Evolutionary conservation across 192 early-diverging fungal species (phyloP).

Genomic region (Coemansia sp.): DNA sequence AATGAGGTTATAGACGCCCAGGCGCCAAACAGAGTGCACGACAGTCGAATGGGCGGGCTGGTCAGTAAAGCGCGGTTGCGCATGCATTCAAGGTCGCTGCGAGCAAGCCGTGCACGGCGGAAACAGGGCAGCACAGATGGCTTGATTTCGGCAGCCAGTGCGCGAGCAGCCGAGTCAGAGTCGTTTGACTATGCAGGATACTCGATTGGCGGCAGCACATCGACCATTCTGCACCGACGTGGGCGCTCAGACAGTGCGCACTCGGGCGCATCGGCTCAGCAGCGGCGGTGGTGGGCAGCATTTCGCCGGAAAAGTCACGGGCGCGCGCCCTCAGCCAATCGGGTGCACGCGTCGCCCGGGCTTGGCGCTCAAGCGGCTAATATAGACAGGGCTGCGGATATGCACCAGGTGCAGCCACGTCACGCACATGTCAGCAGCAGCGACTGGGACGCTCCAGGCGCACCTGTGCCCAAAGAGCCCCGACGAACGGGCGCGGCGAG

Average conservation of each 20-base stretch:
- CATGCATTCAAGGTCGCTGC: neutral
- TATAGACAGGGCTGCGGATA: neutral
- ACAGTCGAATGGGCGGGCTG: slow-evolving; percentile 10
- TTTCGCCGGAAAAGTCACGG: slow-evolving; percentile 5
- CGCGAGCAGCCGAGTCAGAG: slow-evolving; percentile 10
- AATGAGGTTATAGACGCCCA: neutral
- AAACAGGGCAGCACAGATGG: slow-evolving; percentile 10
- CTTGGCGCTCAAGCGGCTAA: neutral
- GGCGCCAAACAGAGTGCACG: slow-evolving; percentile 5
- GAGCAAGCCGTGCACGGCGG: slow-evolving; percentile 2
- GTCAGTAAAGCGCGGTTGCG: slow-evolving; percentile 9
- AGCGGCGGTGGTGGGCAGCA: slow-evolving; percentile 16
- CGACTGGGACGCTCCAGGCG: neutral
- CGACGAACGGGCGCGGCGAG: slow-evolving; percentile 1
- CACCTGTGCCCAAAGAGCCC: neutral
- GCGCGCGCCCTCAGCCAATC: neutral
- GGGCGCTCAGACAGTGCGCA: slow-evolving; percentile 6
- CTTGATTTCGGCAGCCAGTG: neutral
- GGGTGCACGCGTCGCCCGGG: neutral
- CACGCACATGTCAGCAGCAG: neutral
- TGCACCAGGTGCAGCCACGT: neutral
- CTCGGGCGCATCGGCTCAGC: neutral
- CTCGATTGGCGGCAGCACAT: slow-evolving; percentile 41
- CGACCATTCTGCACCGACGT: slow-evolving; percentile 28
- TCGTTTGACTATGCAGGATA: slow-evolving; percentile 26